phyloP scores from a whole-genome alignment of 208 protist species.

The Dictyostelium gargantuum region DNA sequence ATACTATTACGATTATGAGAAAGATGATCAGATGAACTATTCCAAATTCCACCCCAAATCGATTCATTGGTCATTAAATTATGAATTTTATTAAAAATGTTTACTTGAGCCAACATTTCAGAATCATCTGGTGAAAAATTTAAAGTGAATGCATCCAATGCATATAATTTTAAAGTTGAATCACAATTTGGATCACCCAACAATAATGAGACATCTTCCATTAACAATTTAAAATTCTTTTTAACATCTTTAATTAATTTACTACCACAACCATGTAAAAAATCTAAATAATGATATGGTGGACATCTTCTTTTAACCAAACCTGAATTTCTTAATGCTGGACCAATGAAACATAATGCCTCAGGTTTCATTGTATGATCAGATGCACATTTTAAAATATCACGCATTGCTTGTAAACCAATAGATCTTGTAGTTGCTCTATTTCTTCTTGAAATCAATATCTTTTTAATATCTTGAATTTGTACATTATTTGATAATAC shows the following conservation, averaged over 20 bases:
- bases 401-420: slow-evolving; percentile 26
- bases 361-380: slow-evolving; percentile 55
- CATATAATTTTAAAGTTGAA: not conserved
- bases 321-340: slow-evolving; percentile 41
- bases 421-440: not conserved
- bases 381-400: slow-evolving; percentile 46
- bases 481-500: not conserved
- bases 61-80: slow-evolving; percentile 44
- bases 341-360: slow-evolving; percentile 39
- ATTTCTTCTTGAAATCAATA: not conserved
- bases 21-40: not conserved
- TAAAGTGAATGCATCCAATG: slow-evolving; percentile 35
- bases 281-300: slow-evolving; percentile 55
- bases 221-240: not conserved
- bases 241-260: not conserved
- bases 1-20: not conserved
- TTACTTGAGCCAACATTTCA: not conserved
- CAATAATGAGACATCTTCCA: slow-evolving; percentile 8
- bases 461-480: slow-evolving; percentile 36
- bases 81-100: slow-evolving; percentile 62
- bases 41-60: slow-evolving; percentile 34
- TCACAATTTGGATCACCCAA: slow-evolving; percentile 2
- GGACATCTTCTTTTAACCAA: slow-evolving; percentile 25
- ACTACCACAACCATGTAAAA: slow-evolving; percentile 28
- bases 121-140: slow-evolving; percentile 44